These are phyloP conservation scores for Fistulifera pelliculosa DNA, from an alignment of 108 stramenopile species.

Conservation along the genomic window DNA sequence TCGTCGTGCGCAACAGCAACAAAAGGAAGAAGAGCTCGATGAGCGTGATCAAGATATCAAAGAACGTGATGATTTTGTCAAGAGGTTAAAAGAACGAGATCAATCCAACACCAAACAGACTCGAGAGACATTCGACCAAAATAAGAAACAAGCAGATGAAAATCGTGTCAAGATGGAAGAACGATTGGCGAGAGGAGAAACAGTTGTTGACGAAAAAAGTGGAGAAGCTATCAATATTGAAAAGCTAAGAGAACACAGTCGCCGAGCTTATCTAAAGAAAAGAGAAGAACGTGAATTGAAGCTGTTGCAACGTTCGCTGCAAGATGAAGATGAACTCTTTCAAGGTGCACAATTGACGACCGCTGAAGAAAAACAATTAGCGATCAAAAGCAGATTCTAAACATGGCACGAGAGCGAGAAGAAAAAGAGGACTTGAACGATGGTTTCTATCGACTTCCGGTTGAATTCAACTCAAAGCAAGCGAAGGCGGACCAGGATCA, in stretches of 20 bases:
- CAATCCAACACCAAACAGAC: constrained; percentile 45
- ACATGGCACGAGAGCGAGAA: constrained; percentile 57
- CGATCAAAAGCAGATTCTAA: constrained; percentile 74
- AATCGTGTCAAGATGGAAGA: constrained; percentile 54
- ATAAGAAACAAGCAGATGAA: constrained; percentile 24
- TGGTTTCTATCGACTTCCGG: constrained; percentile 69
- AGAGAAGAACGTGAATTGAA: constrained; percentile 87
- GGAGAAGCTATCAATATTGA: constrained; percentile 55
- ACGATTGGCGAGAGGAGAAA: constrained; percentile 79
- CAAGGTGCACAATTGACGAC: constrained; percentile 57
- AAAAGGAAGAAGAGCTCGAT: constrained; percentile 60
- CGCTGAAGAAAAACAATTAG: constrained; percentile 58
- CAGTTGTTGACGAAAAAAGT: constrained; percentile 49
- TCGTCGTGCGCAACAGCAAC: constrained; percentile 4
- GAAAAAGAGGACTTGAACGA: constrained; percentile 39
- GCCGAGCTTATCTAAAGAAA: constrained; percentile 91
- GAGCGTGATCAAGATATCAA: constrained; percentile 76
- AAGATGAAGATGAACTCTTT: constrained; percentile 94
- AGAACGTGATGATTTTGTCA: constrained; percentile 91
- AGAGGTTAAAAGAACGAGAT: constrained; percentile 79
- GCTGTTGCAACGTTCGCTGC: constrained; percentile 76
- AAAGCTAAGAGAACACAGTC: constrained; percentile 74
- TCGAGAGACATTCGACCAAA: constrained; percentile 9
- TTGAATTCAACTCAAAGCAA: constrained; percentile 48
- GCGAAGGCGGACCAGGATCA: constrained; percentile 58